These are phyloP conservation scores for Lactarius tabidus DNA, from an alignment of 768 basidiomycete species.

Conservation along the genomic window DNA sequence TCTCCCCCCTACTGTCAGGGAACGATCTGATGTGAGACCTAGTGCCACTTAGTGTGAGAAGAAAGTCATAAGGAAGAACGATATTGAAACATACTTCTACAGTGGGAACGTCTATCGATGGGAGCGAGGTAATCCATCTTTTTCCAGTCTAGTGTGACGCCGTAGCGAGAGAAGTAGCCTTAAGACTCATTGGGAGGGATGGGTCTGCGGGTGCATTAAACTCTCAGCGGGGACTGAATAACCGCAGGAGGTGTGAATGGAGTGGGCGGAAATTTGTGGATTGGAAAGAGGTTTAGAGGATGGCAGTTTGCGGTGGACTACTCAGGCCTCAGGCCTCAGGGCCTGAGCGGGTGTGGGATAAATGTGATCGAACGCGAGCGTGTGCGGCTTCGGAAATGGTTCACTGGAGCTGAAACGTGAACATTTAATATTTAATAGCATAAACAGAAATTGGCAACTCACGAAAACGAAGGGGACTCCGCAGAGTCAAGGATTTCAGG, in stretches of 20 bases:
- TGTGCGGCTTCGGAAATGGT: slow-evolving; percentile 41
- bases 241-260: too few relatives aligned
- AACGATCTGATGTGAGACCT: slow-evolving; percentile 19
- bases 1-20: slow-evolving; percentile 90
- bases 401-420: slow-evolving; percentile 24
- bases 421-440: not conserved
- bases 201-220: slow-evolving; percentile 77
- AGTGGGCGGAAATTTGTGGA: slow-evolving; percentile 68
- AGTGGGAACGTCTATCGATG: slow-evolving; percentile 66
- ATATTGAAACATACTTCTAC: slow-evolving; percentile 23
- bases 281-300: slow-evolving; percentile 69
- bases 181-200: slow-evolving; percentile 42
- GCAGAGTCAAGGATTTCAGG: slow-evolving; percentile 45
- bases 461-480: slow-evolving; percentile 30
- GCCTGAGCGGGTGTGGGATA: slow-evolving; percentile 47
- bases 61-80: not conserved
- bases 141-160: slow-evolving; percentile 89
- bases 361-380: slow-evolving; percentile 77
- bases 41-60: not conserved
- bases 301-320: slow-evolving; percentile 56
- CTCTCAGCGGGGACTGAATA: slow-evolving; percentile 44
- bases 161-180: slow-evolving; percentile 75
- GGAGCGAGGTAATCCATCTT: slow-evolving; percentile 95
- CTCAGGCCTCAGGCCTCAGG: too few relatives aligned
- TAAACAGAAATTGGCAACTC: slow-evolving; percentile 22